phyloP scores from a whole-genome alignment of 805 yeast species.

The Kuraishia floccosa region DNA sequence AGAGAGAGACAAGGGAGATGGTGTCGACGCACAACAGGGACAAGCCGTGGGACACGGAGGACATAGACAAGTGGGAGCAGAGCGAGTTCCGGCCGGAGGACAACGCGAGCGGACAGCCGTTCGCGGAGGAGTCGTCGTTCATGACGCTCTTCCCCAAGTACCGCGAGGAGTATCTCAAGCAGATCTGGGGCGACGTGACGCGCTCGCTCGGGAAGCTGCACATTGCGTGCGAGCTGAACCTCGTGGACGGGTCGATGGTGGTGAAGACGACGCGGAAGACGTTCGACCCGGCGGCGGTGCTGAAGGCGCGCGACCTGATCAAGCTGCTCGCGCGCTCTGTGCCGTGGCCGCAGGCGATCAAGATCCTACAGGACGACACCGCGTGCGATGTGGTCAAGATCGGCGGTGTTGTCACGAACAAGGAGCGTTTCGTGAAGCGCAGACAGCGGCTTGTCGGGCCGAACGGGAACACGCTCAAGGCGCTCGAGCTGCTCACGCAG shows the following conservation, averaged over 20 bases:
- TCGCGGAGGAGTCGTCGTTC: slow-evolving; percentile 92
- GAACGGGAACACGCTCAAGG: slow-evolving; percentile 91
- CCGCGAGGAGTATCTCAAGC: slow-evolving; percentile 80
- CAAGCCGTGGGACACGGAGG: slow-evolving; percentile 97
- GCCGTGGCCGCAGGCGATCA: slow-evolving; percentile 93
- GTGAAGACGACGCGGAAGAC: slow-evolving; percentile 94
- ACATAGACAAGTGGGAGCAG: slow-evolving; percentile 83
- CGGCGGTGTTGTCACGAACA: slow-evolving; percentile 79
- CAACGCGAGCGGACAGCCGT: slow-evolving; percentile 75
- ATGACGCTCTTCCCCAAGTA: slow-evolving; percentile 95
- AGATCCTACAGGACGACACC: slow-evolving; percentile 80
- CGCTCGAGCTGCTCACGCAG: slow-evolving; percentile 86
- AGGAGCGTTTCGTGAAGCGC: slow-evolving; percentile 89
- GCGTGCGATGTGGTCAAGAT: slow-evolving; percentile 96
- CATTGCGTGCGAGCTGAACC: slow-evolving; percentile 73
- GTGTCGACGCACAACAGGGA: slow-evolving; percentile 89
- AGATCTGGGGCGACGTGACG: slow-evolving; percentile 91
- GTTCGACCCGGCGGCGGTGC: slow-evolving; percentile 85
- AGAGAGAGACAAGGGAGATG: slow-evolving; percentile 31
- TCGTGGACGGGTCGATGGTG: slow-evolving; percentile 96
- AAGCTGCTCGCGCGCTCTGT: slow-evolving; percentile 92
- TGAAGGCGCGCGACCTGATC: slow-evolving; percentile 91
- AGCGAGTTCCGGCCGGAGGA: slow-evolving; percentile 89
- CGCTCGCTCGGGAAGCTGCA: slow-evolving; percentile 62
- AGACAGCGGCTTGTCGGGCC: slow-evolving; percentile 97